These are phyloP conservation scores for Furcasterigmium furcatum DNA, from an alignment of 2,329 filamentous ascomycete genomes.

Conservation along the genomic window DNA sequence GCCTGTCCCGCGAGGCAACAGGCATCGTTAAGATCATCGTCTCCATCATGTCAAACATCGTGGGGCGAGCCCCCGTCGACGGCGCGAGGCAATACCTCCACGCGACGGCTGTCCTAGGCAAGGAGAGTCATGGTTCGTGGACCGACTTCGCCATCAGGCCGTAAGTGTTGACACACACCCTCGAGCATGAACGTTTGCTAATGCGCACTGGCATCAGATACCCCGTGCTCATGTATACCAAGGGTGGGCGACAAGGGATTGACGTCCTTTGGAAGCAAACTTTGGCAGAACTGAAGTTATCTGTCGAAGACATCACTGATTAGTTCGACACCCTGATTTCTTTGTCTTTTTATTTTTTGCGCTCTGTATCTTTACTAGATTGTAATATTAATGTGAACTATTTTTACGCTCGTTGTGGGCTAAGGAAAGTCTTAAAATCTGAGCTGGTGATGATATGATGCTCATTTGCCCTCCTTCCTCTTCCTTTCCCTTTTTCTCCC, in stretches of 20 bases:
- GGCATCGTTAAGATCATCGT: slow-evolving; percentile 2
- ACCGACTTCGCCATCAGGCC: slow-evolving; percentile 15
- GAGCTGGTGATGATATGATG: too few relatives aligned
- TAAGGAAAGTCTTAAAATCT: too few relatives aligned
- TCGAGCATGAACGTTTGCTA: not conserved
- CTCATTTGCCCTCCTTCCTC: too few relatives aligned
- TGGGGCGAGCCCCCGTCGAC: slow-evolving; percentile 9
- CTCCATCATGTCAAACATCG: not conserved
- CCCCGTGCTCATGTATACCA: slow-evolving; percentile 2
- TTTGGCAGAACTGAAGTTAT: not conserved
- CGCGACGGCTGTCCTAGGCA: slow-evolving; percentile 12
- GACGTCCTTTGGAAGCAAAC: not conserved
- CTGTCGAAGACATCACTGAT: not conserved
- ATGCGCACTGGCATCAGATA: not conserved
- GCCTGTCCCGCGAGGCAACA: slow-evolving; percentile 7
- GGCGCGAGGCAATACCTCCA: slow-evolving; percentile 16
- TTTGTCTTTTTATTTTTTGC: too few relatives aligned
- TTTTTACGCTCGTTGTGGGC: too few relatives aligned
- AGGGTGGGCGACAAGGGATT: not conserved
- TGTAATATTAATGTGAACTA: too few relatives aligned
- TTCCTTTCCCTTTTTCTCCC: too few relatives aligned
- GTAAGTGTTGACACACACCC: slow-evolving; percentile 12
- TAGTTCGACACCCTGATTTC: too few relatives aligned
- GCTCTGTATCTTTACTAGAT: too few relatives aligned
- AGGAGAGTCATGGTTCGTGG: slow-evolving; percentile 17